These are phyloP conservation scores for Cordyceps militaris DNA, from an alignment of 2,329 filamentous ascomycete species.

Conservation along the genomic window DNA sequence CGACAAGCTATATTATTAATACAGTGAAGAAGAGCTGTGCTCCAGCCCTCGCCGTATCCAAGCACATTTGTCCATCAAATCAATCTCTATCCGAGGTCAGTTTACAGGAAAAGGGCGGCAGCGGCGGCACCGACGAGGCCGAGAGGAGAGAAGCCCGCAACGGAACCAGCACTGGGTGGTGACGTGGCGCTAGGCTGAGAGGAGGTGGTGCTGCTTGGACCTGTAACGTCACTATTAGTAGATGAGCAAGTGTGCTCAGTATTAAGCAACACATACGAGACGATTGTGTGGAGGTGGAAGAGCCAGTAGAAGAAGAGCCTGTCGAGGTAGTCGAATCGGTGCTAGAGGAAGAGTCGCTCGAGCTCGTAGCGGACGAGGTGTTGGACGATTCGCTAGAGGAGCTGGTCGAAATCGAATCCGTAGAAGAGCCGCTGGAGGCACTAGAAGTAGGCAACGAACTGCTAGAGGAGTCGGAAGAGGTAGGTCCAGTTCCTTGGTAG, in stretches of 20 bases:
- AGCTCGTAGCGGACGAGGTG: background rate
- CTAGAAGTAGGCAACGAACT: slow-evolving; percentile 1
- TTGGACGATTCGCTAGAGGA: slow-evolving; percentile 16
- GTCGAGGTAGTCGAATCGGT: background rate
- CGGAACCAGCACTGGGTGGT: background rate
- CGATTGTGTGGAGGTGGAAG: background rate
- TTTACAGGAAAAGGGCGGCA: slow-evolving; percentile 1
- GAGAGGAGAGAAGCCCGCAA: background rate
- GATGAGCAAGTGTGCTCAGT: too few relatives aligned
- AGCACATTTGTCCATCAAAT: background rate
- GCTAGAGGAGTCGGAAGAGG: slow-evolving; percentile 1
- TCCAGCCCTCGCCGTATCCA: background rate
- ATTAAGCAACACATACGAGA: background rate
- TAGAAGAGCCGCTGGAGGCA: slow-evolving; percentile 8
- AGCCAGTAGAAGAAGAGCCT: background rate
- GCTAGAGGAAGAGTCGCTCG: background rate
- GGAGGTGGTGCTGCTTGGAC: background rate
- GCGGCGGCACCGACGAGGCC: slow-evolving; percentile 2
- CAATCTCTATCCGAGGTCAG: background rate
- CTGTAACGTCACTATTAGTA: background rate
- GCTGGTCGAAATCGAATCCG: background rate
- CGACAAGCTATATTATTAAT: too few relatives aligned
- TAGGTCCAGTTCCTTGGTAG: slow-evolving; percentile 21
- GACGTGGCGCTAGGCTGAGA: background rate
- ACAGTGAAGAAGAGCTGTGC: too few relatives aligned